phyloP scores from a whole-genome alignment of 306 rosid genomes.

The Aeschynomene evenia region DNA sequence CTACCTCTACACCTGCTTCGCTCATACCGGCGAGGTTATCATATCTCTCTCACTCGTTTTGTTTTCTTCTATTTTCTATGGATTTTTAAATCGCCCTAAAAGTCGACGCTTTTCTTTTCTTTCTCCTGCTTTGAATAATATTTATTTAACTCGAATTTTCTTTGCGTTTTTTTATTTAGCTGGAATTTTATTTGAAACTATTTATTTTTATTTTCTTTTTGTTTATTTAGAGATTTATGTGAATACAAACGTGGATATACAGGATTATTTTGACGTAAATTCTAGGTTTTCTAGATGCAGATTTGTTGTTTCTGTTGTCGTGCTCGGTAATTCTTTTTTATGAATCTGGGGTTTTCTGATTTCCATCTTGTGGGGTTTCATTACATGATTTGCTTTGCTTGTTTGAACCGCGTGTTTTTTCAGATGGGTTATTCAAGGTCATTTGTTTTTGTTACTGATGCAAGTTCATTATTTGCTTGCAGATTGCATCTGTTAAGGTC shows the following conservation, averaged over 20 bases:
- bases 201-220: background rate
- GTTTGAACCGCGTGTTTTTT: background rate
- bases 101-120: background rate
- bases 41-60: background rate
- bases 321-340: background rate
- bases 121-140: too few relatives aligned
- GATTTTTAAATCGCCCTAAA: background rate
- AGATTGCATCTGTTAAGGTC: conserved; percentile 72
- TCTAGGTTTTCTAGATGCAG: background rate
- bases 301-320: conserved; percentile 4
- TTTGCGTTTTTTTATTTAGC: too few relatives aligned
- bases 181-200: too few relatives aligned
- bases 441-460: background rate
- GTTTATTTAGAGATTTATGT: background rate
- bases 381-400: background rate
- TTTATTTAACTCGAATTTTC: background rate
- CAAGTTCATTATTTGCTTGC: conserved; percentile 10
- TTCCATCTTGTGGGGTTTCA: background rate
- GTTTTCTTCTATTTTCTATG: background rate
- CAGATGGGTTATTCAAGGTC: background rate
- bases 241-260: background rate
- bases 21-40: conserved; percentile 81
- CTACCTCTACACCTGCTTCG: conserved; percentile 62
- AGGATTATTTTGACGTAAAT: background rate
- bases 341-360: background rate